phyloP scores from a whole-genome alignment of 225 moss, liverwort and hornwort species.

The Physcomitrellopsis africana region DNA sequence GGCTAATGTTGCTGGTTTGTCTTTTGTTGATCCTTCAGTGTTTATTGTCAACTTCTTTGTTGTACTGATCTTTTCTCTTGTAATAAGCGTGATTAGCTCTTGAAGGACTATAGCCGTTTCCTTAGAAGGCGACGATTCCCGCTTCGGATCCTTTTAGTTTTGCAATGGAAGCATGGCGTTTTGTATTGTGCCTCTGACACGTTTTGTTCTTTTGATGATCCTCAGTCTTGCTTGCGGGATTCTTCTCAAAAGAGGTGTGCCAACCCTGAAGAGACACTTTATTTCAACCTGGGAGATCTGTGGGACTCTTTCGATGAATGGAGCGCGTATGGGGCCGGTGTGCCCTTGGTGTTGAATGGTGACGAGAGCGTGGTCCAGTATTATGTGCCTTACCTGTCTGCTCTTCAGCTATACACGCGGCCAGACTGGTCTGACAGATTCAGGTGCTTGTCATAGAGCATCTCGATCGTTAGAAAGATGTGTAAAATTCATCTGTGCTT shows the following conservation, averaged over 20 bases:
- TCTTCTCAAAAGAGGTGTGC: conserved; percentile 32
- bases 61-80: neutral
- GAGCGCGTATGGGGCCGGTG: conserved; percentile 53
- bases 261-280: conserved; percentile 37
- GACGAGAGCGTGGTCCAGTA: conserved; percentile 44
- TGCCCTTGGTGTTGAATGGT: conserved; percentile 40
- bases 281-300: conserved; percentile 42
- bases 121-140: neutral
- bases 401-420: conserved; percentile 41
- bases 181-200: neutral
- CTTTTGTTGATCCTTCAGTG: neutral
- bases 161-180: neutral
- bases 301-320: conserved; percentile 49
- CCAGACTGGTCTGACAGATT: conserved; percentile 30
- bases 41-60: neutral
- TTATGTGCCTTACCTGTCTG: conserved; percentile 49
- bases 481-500: neutral
- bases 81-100: neutral
- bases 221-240: conserved; percentile 41
- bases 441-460: conserved; percentile 37
- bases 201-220: neutral
- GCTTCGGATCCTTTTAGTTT: conserved; percentile 2
- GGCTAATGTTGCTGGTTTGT: neutral
- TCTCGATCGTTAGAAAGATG: conserved; percentile 12
- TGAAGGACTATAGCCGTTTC: neutral